Evolutionary conservation across 2,329 filamentous ascomycete species (phyloP), one percentile per base, ranked within the genome.

Genomic region (Pezicula radicicola): DNA sequence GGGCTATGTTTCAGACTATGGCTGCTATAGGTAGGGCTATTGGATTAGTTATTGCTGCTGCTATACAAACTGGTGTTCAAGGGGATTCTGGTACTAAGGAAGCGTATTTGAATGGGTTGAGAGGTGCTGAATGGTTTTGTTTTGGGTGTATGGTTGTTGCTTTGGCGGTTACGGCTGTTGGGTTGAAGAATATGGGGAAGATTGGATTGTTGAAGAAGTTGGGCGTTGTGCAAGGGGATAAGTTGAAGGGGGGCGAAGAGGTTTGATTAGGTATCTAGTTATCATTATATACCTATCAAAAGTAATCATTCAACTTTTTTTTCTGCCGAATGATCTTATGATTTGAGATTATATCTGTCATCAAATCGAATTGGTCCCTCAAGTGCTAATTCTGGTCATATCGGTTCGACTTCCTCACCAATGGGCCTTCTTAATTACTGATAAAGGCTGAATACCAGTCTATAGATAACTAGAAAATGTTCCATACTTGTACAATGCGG

Each of bases 1-100:
- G 85, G 1, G 86, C 84, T 0, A 75, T 88, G 8, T 81, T 89
- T 63, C 88, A 88, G 53, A 78, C 84, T 0, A 78, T 84, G 12
- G 81, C 81, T 0, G 84, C 87, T 61, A 72, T 88, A 30, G 85
- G 85, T 0, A 73, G 85, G 6, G 79, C 85, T 0, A 76, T 89
- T n/a, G 79, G 83, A 1, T 70, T 89, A 1, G 85, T 85, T 1
- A 73, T 89, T 30, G 80, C 77, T 3, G 87, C 85, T 0, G 83
- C 83, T 0, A 71, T 87, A 2, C 84, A 89, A 63, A 83, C 82
- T 0, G 77, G 81, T 0, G 77, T 86, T 19, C 79, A 84, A 69
- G 79, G 79, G 0, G 65, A 70, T 3, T 70, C 72, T 21, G 70
- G 76, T 6, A 50, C 19, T 4, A 27, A 70, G 70, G 3, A 48